phyloP scores from a whole-genome alignment of 768 basidiomycete genomes.

The Amanita pseudoporphyria region DNA sequence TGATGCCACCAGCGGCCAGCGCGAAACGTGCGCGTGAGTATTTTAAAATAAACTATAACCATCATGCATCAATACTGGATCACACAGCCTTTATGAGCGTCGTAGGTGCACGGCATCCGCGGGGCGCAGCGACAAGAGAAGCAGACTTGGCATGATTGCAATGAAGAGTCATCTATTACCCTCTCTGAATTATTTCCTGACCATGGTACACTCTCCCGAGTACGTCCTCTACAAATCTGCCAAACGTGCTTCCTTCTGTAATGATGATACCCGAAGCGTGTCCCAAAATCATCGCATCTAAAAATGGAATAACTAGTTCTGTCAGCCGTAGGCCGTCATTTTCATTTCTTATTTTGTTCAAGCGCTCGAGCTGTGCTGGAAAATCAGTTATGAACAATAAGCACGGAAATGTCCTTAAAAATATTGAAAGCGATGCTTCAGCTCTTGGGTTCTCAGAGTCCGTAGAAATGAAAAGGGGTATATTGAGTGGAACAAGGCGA shows the following conservation, averaged over 20 bases:
- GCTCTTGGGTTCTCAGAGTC: slow-evolving; percentile 33
- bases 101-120: too few relatives aligned
- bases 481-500: slow-evolving; percentile 31
- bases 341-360: slow-evolving; percentile 29
- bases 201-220: slow-evolving; percentile 55
- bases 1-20: background rate
- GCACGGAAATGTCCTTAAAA: slow-evolving; percentile 55
- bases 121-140: background rate
- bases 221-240: slow-evolving; percentile 56
- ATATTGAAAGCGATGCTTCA: slow-evolving; percentile 33
- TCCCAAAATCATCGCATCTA: slow-evolving; percentile 65
- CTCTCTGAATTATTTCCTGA: slow-evolving; percentile 38
- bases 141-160: background rate
- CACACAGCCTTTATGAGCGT: background rate
- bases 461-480: slow-evolving; percentile 58
- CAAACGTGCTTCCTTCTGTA: slow-evolving; percentile 71
- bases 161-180: slow-evolving; percentile 20
- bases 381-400: slow-evolving; percentile 51
- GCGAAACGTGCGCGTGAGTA: background rate
- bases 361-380: slow-evolving; percentile 14
- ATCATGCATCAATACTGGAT: slow-evolving; percentile 8
- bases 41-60: background rate
- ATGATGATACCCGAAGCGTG: slow-evolving; percentile 50
- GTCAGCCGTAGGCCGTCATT: slow-evolving; percentile 41
- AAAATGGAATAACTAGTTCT: slow-evolving; percentile 39